Percentiles rank a stretch among this genome's conserved stretches.
These are phyloP conservation scores for Sclerotinia minor DNA, from an alignment of 2,329 filamentous ascomycete genomes.

Conservation along the genomic window DNA sequence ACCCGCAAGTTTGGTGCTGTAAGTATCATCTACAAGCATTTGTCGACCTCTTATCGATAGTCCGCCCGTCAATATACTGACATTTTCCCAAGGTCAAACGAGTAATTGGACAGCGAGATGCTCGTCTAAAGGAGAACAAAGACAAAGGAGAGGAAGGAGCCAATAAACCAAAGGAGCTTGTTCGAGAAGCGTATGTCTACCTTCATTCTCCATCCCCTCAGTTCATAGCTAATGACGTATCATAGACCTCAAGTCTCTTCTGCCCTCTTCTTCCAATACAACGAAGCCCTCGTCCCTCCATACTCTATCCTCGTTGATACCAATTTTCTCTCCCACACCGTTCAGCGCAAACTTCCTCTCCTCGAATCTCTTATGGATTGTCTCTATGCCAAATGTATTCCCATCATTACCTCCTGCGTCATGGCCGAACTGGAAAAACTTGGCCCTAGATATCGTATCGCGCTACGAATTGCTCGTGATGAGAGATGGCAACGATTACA, in stretches of 20 bases:
- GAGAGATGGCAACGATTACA: constrained; percentile 82
- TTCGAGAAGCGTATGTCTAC: constrained; percentile 65
- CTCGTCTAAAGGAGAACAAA: constrained; percentile 78
- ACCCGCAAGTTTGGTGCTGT: constrained; percentile 86
- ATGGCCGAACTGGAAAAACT: constrained; percentile 88
- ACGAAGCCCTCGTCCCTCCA: constrained; percentile 80
- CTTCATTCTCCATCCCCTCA: not conserved
- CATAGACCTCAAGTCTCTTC: constrained; percentile 74
- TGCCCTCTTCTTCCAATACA: constrained; percentile 85
- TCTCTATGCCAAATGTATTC: constrained; percentile 86
- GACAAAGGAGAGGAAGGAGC: constrained; percentile 63
- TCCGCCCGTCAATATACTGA: constrained; percentile 24
- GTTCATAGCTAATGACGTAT: constrained; percentile 24
- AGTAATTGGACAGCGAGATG: constrained; percentile 79
- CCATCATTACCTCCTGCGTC: constrained; percentile 80
- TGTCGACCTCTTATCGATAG: constrained; percentile 27
- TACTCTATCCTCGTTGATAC: constrained; percentile 73
- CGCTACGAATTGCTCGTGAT: constrained; percentile 81
- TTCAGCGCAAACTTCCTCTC: constrained; percentile 86
- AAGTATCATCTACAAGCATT: constrained; percentile 32
- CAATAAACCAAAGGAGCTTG: constrained; percentile 61
- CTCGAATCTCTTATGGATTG: constrained; percentile 91
- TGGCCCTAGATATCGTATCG: constrained; percentile 83
- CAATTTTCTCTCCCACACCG: constrained; percentile 88
- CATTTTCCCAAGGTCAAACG: constrained; percentile 61